A percentile compares a stretch with the other conserved stretches of the same genome.
Evolutionary conservation across 1,284 basidiomycete genomes (phyloP).

Genomic region (Sanghuangporus sanghuang): DNA sequence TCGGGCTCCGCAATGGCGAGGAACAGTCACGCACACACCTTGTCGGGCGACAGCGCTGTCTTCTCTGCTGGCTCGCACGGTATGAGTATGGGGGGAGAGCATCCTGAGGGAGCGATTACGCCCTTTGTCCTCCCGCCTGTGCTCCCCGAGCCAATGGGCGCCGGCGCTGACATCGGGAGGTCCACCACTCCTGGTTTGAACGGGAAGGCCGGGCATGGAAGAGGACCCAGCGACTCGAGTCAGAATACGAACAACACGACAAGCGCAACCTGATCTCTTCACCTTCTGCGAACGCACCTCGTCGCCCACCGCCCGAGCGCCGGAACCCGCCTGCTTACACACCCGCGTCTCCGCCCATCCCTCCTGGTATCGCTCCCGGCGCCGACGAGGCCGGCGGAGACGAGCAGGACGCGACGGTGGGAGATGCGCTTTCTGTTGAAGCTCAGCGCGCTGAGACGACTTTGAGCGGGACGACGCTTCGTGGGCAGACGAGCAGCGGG

Average conservation of each 20-base stretch:
- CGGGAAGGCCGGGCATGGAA: neutral
- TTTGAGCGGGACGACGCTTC: conserved; percentile 4
- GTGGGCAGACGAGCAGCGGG: neutral
- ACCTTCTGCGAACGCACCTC: neutral
- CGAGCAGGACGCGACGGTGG: neutral
- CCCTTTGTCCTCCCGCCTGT: conserved; percentile 11
- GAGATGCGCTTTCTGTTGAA: neutral
- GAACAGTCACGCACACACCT: conserved; percentile 3
- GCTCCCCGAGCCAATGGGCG: conserved; percentile 3
- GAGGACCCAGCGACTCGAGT: neutral
- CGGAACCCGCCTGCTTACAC: conserved; percentile 11
- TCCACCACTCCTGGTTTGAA: neutral
- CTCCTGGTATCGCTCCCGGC: neutral
- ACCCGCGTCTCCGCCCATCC: neutral
- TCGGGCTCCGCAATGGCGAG: neutral
- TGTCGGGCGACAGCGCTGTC: conserved; percentile 1
- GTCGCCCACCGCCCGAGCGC: neutral
- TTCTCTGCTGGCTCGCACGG: neutral
- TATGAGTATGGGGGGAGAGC: neutral
- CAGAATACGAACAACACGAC: neutral
- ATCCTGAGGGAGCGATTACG: conserved; percentile 12
- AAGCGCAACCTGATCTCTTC: neutral
- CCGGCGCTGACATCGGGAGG: neutral
- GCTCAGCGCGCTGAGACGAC: neutral
- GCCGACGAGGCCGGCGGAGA: neutral